These are phyloP conservation scores for Solanum paucissectum DNA, from an alignment of 257 asterid genomes.

Conservation along the genomic window DNA sequence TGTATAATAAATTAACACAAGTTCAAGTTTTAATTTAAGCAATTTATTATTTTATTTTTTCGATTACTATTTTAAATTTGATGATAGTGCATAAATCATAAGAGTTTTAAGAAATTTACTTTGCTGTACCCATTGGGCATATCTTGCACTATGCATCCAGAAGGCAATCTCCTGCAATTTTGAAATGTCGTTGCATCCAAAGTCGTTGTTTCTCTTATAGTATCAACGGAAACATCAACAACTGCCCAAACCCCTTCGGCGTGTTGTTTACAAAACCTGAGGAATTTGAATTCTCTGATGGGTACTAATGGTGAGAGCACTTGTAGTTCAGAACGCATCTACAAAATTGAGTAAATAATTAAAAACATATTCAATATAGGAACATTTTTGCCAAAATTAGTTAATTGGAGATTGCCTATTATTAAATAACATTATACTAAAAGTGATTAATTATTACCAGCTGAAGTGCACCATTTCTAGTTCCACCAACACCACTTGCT, in stretches of 20 bases:
- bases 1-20: neutral
- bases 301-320: slow-evolving; percentile 86
- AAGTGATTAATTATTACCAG: slow-evolving; percentile 32
- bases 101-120: slow-evolving; percentile 28
- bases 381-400: neutral
- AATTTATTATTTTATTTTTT: neutral
- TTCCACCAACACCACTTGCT: slow-evolving; percentile 44
- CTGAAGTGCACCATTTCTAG: slow-evolving; percentile 56
- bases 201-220: slow-evolving; percentile 27
- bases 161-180: slow-evolving; percentile 69
- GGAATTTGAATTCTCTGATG: slow-evolving; percentile 64
- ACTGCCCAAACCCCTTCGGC: slow-evolving; percentile 93
- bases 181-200: slow-evolving; percentile 24
- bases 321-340: slow-evolving; percentile 94
- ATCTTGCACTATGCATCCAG: slow-evolving; percentile 88
- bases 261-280: slow-evolving; percentile 90
- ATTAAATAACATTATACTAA: neutral
- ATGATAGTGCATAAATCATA: too few species aligned
- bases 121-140: slow-evolving; percentile 92
- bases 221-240: slow-evolving; percentile 69
- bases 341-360: neutral
- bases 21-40: neutral
- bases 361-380: neutral
- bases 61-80: neutral
- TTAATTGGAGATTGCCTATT: neutral